A percentile compares a stretch with the other conserved stretches of the same genome.
These are phyloP conservation scores for Carex myosuroides DNA, from an alignment of 176 grass and related monocot genomes.

Conservation along the genomic window DNA sequence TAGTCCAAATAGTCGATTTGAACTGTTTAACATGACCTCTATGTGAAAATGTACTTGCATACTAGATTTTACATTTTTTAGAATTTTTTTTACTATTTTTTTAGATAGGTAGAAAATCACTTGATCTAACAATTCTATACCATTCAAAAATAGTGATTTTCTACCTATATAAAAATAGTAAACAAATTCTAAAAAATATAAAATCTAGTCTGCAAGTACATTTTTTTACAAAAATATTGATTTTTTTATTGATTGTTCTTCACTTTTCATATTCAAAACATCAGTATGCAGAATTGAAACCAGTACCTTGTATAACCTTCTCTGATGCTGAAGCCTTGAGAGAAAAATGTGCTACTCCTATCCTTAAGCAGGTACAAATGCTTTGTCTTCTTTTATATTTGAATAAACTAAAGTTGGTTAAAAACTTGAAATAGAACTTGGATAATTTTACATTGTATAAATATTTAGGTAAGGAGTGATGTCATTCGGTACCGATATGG, in stretches of 20 bases:
- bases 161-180: no score
- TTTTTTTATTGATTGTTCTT: conserved; percentile 20
- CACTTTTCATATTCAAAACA: conserved; percentile 17
- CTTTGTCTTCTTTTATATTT: conserved; percentile 12
- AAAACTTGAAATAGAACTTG: neutral
- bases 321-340: conserved; percentile 71
- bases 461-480: conserved; percentile 74
- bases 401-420: neutral
- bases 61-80: no score
- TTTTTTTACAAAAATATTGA: no score
- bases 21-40: no score
- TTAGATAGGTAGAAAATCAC: no score
- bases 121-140: no score
- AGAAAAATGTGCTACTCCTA: conserved; percentile 88
- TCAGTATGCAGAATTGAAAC: conserved; percentile 96
- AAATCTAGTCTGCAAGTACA: no score
- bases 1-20: no score
- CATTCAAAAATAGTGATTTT: no score
- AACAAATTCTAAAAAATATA: no score
- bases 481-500: conserved; percentile 86
- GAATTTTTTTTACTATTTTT: no score
- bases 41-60: no score
- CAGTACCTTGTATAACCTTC: conserved; percentile 84
- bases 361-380: conserved; percentile 65
- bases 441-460: neutral